Evolutionary conservation across 1,284 basidiomycete genomes (phyloP), one percentile per base, ranked within the genome.

Genomic region (Cryptococcus sp.): DNA sequence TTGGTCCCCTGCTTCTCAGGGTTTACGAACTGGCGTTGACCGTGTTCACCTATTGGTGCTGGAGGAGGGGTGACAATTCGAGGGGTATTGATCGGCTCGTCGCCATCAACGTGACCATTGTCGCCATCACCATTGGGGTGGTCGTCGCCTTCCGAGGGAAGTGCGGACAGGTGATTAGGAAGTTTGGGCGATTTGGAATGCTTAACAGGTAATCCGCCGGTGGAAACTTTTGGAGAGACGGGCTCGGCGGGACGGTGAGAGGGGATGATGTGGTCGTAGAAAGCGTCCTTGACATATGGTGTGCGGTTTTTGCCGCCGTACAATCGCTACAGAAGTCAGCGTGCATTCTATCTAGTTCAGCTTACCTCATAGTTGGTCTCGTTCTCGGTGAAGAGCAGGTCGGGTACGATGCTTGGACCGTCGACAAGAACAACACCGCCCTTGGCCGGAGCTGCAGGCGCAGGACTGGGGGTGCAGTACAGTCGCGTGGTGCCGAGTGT

Each of bases 211-310:
- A 35, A 35, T 10, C 30, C 30, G 13, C 56, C 60, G 67, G 51
- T 52, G 49, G 51, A 70, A 65, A 49, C 58, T 68, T 8, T 46
- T 64, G 17, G 59, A 46, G 63, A 62, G 54, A 77, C 72, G 5
- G 76, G 73, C 50, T 77, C 70, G 16, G 67, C 78, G 5, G 88
- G 88, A 54, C 91, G 87, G 78, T 97, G 94, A 16, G 82, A 82
- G 3, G 87, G 87, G 63, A 98, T 87, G 76, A 98, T 90, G 75
- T 98, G 90, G 76, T 98, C 94, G 73, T 99, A 93, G 83, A 99
- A 98, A n/a, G 89, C 94, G 72, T 99, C 95, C 81, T 99, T 99
- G 70, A 91, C 90, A 74, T 88, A 94, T 1, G 85, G 84, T 0
- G 86, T 87, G 58, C 85, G 82, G 81, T 98, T 97, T 67, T 86